Evolutionary conservation across 805 yeast genomes (phyloP).

Genomic region (Phaffomyces antillensis): DNA sequence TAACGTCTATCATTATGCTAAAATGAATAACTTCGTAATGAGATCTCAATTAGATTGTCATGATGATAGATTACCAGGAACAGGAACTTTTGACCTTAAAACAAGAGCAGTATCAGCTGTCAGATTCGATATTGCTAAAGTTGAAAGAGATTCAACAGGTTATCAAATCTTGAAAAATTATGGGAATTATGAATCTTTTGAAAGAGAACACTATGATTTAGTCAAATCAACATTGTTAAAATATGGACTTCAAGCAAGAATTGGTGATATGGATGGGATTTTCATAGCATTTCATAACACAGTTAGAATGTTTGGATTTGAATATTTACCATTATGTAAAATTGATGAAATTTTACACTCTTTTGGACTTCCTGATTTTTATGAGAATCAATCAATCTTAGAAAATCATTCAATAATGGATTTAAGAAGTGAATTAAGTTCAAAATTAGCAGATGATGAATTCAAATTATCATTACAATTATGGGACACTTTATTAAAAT

Average conservation of each 20-base stretch:
- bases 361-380: constrained; percentile 22
- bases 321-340: constrained; percentile 69
- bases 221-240: constrained; percentile 71
- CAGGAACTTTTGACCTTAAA: constrained; percentile 87
- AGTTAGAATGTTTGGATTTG: constrained; percentile 77
- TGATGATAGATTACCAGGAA: constrained; percentile 73
- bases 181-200: constrained; percentile 76
- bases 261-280: constrained; percentile 96
- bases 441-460: constrained; percentile 55
- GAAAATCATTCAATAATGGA: constrained; percentile 1
- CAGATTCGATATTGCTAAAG: constrained; percentile 60
- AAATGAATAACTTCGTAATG: constrained; percentile 61
- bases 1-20: constrained; percentile 65
- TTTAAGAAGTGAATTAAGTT: constrained; percentile 15
- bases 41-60: constrained; percentile 88
- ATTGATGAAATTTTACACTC: constrained; percentile 61
- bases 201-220: constrained; percentile 72
- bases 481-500: constrained; percentile 39
- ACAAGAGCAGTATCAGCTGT: constrained; percentile 88
- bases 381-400: background rate
- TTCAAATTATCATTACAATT: constrained; percentile 53
- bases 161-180: constrained; percentile 56
- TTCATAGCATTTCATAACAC: constrained; percentile 88
- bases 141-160: constrained; percentile 38
- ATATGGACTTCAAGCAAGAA: constrained; percentile 84